phyloP scores from a whole-genome alignment of 768 basidiomycete genomes.

The Hericium coralloides region DNA sequence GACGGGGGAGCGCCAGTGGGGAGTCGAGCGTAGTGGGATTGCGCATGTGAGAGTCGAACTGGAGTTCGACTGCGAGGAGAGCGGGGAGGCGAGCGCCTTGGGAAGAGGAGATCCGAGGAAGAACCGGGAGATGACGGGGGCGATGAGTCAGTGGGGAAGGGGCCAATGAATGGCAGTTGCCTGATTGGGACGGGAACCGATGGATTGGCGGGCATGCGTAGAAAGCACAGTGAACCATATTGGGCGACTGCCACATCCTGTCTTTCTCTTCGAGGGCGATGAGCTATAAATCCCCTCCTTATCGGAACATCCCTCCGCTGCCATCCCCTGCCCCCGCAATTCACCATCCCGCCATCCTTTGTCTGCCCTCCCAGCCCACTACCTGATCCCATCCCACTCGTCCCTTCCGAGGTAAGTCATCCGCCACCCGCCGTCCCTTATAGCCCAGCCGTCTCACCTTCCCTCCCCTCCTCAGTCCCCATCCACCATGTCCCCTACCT shows the following conservation, averaged over 20 bases:
- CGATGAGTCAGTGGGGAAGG: background rate
- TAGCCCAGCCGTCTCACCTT: too few species aligned
- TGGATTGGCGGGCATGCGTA: background rate
- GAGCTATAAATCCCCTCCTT: slow-evolving; percentile 9
- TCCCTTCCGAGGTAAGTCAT: too few species aligned
- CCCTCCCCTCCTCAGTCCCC: background rate
- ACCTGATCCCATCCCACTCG: too few species aligned
- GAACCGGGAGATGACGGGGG: background rate
- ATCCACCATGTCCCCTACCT: slow-evolving; percentile 11
- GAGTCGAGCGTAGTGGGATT: background rate
- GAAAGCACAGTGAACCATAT: background rate
- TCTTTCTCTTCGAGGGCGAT: background rate
- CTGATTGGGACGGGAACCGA: background rate
- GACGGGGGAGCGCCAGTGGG: too few species aligned
- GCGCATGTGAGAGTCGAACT: background rate
- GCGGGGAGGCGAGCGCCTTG: background rate
- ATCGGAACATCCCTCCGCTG: background rate
- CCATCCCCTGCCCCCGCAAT: slow-evolving; percentile 1
- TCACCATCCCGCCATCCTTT: background rate
- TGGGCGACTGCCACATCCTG: background rate
- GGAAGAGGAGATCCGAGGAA: background rate
- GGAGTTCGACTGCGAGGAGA: background rate
- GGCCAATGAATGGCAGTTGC: background rate
- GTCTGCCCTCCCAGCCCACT: background rate
- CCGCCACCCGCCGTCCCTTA: too few species aligned